A percentile compares a stretch with the other conserved stretches of the same genome.
Evolutionary conservation across 805 yeast species (phyloP).

Genomic region (Ogataea paraovalis): DNA sequence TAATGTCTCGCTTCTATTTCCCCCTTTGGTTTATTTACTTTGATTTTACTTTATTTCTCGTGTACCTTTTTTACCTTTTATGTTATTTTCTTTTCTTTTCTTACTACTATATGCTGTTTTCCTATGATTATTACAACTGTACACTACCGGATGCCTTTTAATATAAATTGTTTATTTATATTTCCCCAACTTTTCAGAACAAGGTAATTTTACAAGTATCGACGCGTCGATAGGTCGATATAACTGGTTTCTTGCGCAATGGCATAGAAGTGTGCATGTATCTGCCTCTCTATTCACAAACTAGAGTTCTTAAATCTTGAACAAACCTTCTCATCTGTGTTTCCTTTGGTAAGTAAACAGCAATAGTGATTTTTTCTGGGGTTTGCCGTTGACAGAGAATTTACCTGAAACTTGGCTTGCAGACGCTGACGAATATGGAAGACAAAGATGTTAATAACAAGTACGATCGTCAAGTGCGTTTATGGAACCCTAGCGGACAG

Average conservation of each 20-base stretch:
- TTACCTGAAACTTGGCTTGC: no score
- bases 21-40: background rate
- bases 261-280: no score
- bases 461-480: conserved; percentile 82
- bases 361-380: no score
- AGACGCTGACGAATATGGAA: no score
- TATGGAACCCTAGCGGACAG: conserved; percentile 86
- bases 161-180: background rate
- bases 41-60: background rate
- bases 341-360: no score
- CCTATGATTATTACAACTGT: background rate
- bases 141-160: background rate
- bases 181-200: background rate
- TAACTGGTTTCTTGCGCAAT: no score
- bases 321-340: no score
- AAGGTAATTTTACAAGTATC: background rate
- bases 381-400: no score
- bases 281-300: no score
- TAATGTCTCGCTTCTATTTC: no score
- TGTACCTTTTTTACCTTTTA: background rate
- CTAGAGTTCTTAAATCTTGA: no score
- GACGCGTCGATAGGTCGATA: background rate
- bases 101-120: background rate
- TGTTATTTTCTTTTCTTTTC: background rate
- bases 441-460: conserved; percentile 40